phyloP scores from a whole-genome alignment of 169 alveolate genomes.

The Besnoitia besnoiti region DNA sequence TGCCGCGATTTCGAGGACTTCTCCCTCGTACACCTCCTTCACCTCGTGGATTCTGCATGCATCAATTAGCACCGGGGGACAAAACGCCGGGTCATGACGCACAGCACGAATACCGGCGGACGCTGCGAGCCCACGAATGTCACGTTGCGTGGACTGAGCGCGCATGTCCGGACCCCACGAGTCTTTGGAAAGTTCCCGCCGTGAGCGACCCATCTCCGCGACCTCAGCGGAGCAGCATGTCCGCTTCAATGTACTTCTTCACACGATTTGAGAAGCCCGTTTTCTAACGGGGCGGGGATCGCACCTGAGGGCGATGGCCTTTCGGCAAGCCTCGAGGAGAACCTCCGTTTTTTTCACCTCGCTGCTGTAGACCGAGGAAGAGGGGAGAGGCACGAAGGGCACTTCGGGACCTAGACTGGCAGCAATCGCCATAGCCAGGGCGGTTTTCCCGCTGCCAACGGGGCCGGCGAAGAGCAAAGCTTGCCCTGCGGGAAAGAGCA shows the following conservation, averaged over 20 bases:
- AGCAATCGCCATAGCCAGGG: conserved; percentile 98
- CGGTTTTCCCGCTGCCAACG: conserved; percentile 98
- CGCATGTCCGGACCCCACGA: too few species aligned
- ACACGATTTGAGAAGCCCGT: too few species aligned
- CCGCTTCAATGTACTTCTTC: too few species aligned
- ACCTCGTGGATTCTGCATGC: conserved; percentile 96
- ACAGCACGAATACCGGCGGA: too few species aligned
- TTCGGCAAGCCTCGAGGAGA: conserved; percentile 97
- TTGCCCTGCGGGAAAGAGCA: conserved; percentile 87
- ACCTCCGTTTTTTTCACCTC: conserved; percentile 99
- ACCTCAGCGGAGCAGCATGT: too few species aligned
- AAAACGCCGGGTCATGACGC: background rate
- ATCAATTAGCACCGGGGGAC: background rate
- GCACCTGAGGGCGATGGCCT: conserved; percentile 94
- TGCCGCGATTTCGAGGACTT: conserved; percentile 95
- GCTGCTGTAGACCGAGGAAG: conserved; percentile 97
- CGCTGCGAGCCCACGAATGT: too few species aligned
- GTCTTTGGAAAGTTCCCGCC: too few species aligned
- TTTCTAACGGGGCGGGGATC: too few species aligned
- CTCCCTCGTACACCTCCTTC: conserved; percentile 99
- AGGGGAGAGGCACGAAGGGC: conserved; percentile 99
- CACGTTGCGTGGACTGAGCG: too few species aligned
- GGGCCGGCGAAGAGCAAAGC: conserved; percentile 88
- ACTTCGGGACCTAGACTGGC: conserved; percentile 98
- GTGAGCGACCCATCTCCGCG: too few species aligned